Conservation (phyloP, 1,139 yeast genomes). For the Suhomyces atakaporum region DNA sequence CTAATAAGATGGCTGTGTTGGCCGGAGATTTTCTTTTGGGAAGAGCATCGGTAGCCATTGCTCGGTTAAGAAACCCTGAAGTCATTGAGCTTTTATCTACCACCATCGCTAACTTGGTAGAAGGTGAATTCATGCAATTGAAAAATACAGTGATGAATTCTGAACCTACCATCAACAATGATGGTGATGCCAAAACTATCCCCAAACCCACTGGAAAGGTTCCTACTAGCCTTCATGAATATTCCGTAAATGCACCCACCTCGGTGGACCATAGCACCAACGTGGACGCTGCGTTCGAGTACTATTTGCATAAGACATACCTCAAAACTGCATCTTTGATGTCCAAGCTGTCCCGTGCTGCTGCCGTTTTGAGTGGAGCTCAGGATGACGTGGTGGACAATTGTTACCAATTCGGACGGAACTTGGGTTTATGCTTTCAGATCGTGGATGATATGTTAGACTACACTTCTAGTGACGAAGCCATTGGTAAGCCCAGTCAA, state of each 20-base stretch:
- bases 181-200: conserved; percentile 49
- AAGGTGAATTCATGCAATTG: conserved; percentile 98
- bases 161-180: conserved; percentile 51
- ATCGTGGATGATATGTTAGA: conserved; percentile 95
- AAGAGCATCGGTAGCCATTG: conserved; percentile 93
- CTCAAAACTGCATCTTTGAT: conserved; percentile 92
- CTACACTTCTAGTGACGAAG: conserved; percentile 79
- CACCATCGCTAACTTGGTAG: conserved; percentile 93
- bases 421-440: conserved; percentile 93
- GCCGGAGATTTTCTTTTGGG: conserved; percentile 97
- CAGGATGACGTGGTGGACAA: conserved; percentile 72
- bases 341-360: conserved; percentile 92
- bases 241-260: conserved; percentile 45
- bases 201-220: conserved; percentile 69
- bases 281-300: conserved; percentile 87
- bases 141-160: conserved; percentile 74
- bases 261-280: conserved; percentile 63
- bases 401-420: conserved; percentile 89
- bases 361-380: conserved; percentile 91
- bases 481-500: conserved; percentile 92
- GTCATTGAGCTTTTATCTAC: conserved; percentile 94
- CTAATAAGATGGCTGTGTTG: conserved; percentile 94
- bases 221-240: conserved; percentile 61
- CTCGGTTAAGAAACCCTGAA: conserved; percentile 92
- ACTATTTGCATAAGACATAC: conserved; percentile 91